Base-by-base conservation (phyloP, 106 monocot species). In the Apostasia shenzhenica region DNA sequence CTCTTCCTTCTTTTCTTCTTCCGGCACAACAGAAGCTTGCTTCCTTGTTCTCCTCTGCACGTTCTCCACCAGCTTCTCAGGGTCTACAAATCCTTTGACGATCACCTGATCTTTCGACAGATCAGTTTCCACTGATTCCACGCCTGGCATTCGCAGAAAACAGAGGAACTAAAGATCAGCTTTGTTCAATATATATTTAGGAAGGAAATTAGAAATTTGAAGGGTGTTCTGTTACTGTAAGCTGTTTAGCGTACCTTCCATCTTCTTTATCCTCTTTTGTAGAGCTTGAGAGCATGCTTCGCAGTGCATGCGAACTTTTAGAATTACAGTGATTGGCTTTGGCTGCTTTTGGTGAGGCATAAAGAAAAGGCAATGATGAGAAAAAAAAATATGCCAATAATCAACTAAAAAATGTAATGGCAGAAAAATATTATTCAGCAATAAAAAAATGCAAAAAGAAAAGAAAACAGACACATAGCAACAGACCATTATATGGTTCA, bases 261-360 rank as follows among this genome's bases (percentile, higher is more conserved):
- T 83, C 60, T 88, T 94, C 74, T 79, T 90, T 57, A 91, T 87
- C 48, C 85, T 58, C 73, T 68, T 90, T 57, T 83, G 74, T 59
- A 87, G 58, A 71, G 79, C 80, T 14, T 81, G 84, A 42, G 86
- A 79, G 43, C 93, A 93, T 8, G 83, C 74, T 40, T 93, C 89
- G 43, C 93, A 93, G 51, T 93, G 93, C 89, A 93, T 89, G 65
- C 77, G 50, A 14, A 93, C 80, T 63, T 80, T 93, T 46, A 93
- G 52, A 5, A 78, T 66, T 3, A 89, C 84, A 11, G 86, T 84
- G 6, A 82, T 84, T 5, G 81, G 59, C 59, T 79, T 84, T 1
- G 88, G 93, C 79, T 73, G 76, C 54, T 8, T 61, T 65, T 56
- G 6, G 6, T 26, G 67, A 47, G 11, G 12, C 10, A 58, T 48